Conservation (phyloP, 2,329 filamentous ascomycete species). For the Aspergillus udagawae region DNA sequence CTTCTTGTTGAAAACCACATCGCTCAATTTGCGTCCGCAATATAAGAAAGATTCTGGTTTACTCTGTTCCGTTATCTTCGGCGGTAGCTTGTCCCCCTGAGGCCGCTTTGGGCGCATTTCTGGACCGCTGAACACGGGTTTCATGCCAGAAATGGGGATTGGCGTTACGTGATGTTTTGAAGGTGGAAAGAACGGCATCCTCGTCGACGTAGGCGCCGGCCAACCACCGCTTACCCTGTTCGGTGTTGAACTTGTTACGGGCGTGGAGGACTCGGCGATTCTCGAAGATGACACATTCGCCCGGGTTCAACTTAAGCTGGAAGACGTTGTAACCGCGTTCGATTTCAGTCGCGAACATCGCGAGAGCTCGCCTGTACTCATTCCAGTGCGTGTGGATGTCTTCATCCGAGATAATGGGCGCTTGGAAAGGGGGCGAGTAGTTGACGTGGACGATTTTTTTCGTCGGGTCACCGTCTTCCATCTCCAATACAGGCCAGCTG, state of each 20-base stretch:
- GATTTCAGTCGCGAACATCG: conserved; percentile 57
- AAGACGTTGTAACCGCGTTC: conserved; percentile 58
- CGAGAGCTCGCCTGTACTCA: conserved; percentile 43
- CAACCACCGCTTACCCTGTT: conserved; percentile 69
- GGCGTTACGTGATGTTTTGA: conserved; percentile 21
- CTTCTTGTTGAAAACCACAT: not conserved
- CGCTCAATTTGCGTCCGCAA: not conserved
- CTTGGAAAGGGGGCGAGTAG: conserved; percentile 82
- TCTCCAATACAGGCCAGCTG: conserved; percentile 53
- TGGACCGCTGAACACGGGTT: not conserved
- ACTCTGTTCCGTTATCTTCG: not conserved
- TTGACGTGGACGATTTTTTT: conserved; percentile 46
- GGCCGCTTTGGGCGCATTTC: no score
- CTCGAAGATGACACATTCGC: conserved; percentile 91
- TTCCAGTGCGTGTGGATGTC: conserved; percentile 5
- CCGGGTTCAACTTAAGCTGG: conserved; percentile 69
- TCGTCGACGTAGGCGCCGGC: conserved; percentile 78
- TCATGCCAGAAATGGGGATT: not conserved
- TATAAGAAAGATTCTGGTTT: not conserved
- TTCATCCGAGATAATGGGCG: conserved; percentile 37
- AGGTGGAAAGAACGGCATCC: conserved; percentile 55
- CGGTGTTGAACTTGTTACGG: conserved; percentile 65
- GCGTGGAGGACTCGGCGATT: conserved; percentile 85
- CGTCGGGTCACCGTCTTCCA: conserved; percentile 2
- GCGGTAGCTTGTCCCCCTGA: not conserved